Percentiles rank a stretch among this genome's conserved stretches.
phyloP scores from a whole-genome alignment of 202 grass and related monocot genomes.

The Elaeis oleifera region DNA sequence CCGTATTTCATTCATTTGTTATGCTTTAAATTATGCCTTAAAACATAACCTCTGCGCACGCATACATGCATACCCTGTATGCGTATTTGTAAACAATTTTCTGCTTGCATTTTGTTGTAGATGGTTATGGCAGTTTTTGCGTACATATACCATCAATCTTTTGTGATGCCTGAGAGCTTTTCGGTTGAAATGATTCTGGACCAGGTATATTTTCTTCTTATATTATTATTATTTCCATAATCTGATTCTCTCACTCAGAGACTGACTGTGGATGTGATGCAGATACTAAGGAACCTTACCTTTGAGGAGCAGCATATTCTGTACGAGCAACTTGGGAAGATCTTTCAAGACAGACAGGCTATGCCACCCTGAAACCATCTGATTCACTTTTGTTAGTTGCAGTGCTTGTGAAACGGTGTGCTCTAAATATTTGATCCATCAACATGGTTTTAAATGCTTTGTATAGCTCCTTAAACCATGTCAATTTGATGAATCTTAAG shows the following conservation, averaged over 20 bases:
- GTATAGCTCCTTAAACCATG: too few species aligned
- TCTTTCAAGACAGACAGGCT: background rate
- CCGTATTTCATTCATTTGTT: too few species aligned
- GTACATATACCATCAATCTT: slow-evolving; percentile 24
- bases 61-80: too few species aligned
- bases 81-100: too few species aligned
- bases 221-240: background rate
- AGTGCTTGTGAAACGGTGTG: too few species aligned
- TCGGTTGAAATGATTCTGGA: slow-evolving; percentile 8
- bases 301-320: slow-evolving; percentile 16
- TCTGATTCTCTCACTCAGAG: background rate
- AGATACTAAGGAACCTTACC: slow-evolving; percentile 11
- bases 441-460: too few species aligned
- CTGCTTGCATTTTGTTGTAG: background rate
- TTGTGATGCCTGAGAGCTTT: slow-evolving; percentile 6
- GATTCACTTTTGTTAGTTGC: too few species aligned
- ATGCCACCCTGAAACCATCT: slow-evolving; percentile 30
- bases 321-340: slow-evolving; percentile 6
- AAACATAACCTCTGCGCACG: too few species aligned
- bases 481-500: too few species aligned
- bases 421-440: too few species aligned
- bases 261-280: background rate
- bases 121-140: slow-evolving; percentile 27
- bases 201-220: slow-evolving; percentile 7
- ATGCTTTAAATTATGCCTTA: too few species aligned